Evolutionary conservation across 371 early-diverging fungal species (phyloP).

Genomic region (Mucor irregularis): DNA sequence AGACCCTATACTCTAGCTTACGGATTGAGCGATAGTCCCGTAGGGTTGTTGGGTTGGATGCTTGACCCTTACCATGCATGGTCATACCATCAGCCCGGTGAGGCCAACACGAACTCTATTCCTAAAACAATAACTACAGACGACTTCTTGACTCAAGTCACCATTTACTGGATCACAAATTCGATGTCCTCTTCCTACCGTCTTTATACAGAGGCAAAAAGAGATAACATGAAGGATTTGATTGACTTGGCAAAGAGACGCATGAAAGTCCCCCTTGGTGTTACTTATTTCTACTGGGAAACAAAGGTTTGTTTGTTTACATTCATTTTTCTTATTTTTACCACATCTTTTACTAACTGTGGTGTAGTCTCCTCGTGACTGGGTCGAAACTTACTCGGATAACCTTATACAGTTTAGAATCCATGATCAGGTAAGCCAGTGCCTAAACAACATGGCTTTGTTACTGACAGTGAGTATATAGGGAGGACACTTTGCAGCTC

Average conservation of each 20-base stretch:
- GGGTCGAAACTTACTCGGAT: conserved; percentile 48
- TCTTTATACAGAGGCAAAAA: conserved; percentile 60
- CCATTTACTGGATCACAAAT: conserved; percentile 65
- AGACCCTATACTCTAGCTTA: conserved; percentile 58
- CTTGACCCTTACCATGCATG: conserved; percentile 64
- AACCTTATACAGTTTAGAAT: conserved; percentile 28
- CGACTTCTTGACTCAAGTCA: conserved; percentile 59
- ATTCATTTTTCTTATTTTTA: no score
- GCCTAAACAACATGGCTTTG: background rate
- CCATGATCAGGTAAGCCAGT: conserved; percentile 29
- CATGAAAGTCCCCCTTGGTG: conserved; percentile 53
- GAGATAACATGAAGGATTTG: conserved; percentile 27
- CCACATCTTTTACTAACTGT: no score
- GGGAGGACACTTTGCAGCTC: conserved; percentile 75
- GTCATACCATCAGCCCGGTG: conserved; percentile 45
- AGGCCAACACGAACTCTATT: conserved; percentile 22
- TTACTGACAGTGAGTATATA: conserved; percentile 5
- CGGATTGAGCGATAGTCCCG: conserved; percentile 61
- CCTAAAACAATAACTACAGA: conserved; percentile 46
- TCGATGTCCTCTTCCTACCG: conserved; percentile 65
- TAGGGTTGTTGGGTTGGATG: conserved; percentile 65
- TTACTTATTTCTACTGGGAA: conserved; percentile 45
- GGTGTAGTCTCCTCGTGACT: conserved; percentile 52
- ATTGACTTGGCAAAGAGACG: conserved; percentile 30
- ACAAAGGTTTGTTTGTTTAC: no score